A percentile compares a stretch with the other conserved stretches of the same genome.
Evolutionary conservation across 371 early-diverging fungal species (phyloP).

Genomic region (Apophysomyces elegans): DNA sequence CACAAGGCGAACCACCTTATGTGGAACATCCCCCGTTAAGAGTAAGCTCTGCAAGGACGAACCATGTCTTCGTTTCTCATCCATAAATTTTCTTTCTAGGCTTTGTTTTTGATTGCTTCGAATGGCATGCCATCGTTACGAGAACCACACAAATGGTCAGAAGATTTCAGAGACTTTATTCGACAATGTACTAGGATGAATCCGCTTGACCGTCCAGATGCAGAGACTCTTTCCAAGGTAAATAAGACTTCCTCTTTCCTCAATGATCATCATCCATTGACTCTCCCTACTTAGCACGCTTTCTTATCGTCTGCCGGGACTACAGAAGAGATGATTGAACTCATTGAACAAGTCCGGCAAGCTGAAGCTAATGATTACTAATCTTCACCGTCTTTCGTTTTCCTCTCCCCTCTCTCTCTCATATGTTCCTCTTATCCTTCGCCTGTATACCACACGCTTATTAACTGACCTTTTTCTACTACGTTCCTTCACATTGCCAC

Average conservation of each 20-base stretch:
- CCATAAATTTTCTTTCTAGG: conserved; percentile 32
- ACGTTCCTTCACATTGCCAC: not conserved
- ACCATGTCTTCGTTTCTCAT: not conserved
- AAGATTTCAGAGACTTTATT: conserved; percentile 58
- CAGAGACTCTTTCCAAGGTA: conserved; percentile 50
- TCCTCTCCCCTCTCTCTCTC: not conserved
- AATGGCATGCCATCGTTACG: conserved; percentile 62
- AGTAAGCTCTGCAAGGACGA: conserved; percentile 25
- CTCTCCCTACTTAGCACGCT: conserved; percentile 24
- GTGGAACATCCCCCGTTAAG: conserved; percentile 57
- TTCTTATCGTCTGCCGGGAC: conserved; percentile 39
- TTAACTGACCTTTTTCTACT: too few species aligned
- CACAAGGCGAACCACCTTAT: conserved; percentile 72
- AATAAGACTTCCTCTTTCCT: not conserved
- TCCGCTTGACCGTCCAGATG: conserved; percentile 47
- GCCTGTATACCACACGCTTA: not conserved
- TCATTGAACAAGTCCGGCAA: conserved; percentile 37
- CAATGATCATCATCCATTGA: not conserved
- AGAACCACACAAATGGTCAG: conserved; percentile 57
- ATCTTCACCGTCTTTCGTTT: not conserved
- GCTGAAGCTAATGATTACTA: conserved; percentile 20
- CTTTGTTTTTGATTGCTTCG: conserved; percentile 68
- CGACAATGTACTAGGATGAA: conserved; percentile 52
- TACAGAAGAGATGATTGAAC: conserved; percentile 32
- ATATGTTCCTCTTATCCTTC: not conserved